Base-by-base conservation (phyloP, 495 filamentous ascomycete genomes). In the Lasiosphaeria miniovina region DNA sequence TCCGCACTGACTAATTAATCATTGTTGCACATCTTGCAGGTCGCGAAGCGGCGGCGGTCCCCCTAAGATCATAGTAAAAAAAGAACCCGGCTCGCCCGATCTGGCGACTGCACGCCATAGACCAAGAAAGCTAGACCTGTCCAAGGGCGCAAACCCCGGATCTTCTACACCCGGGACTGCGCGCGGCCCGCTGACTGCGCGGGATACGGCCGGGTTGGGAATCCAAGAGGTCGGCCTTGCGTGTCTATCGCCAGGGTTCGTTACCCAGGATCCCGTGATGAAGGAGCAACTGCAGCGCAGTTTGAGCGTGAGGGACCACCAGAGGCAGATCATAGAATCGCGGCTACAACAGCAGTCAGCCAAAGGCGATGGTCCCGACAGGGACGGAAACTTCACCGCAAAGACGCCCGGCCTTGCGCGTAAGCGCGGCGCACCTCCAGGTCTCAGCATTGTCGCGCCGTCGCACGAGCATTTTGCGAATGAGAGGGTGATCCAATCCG, bases 401-500 rank as follows among this genome's bases (percentile, higher is more conserved):
- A 93, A 88, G 70, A 87, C 86, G 24, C 86, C 88, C 36, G 80
- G 82, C 63, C 66, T 75, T 65, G 81, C 78, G 77, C 85, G 67
- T 77, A 85, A 74, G 81, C 92, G 83, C 82, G 93, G 82, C 65
- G 88, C 91, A 41, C 93, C 94, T 45, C 90, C 91, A 14, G 93
- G 93, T 52, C 76, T 98, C 53, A 94, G 92, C 55, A 98, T 98
- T 61, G 89, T 93, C n/a, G 91, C 94, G 14, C 94, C 94, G 0
- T 91, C 93, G n/a, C 91, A 95, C 62, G 85, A 93, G 57, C 90
- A 95, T 50, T 98, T 98, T 66, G 93, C 94, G 54, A 88, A 94
- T 68, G 94, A 98, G 75, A 82, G 94, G 57, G 92, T 98, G 35
- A 93, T 98, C 57, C 94, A 98, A 75, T 98, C 94, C 5, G 94